These are phyloP conservation scores for Saccharomyces cerevisiae DNA, from an alignment of 805 yeast species.

Conservation along the genomic window DNA sequence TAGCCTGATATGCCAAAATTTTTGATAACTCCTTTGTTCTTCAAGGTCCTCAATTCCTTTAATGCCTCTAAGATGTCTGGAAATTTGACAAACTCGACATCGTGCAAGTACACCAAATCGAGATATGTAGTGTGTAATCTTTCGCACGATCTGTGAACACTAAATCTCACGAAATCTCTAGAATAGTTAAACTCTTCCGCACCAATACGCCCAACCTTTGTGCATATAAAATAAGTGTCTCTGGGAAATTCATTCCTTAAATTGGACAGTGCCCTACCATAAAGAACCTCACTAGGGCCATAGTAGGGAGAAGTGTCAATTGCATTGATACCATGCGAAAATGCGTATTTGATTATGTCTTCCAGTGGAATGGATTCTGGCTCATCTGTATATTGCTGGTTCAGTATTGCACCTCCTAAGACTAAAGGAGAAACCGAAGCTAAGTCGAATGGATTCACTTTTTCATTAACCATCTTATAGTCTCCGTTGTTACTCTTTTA, in stretches of 20 bases:
- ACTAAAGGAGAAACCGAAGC: constrained; percentile 32
- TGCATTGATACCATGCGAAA: constrained; percentile 61
- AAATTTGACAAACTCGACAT: constrained; percentile 68
- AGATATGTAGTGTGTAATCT: constrained; percentile 61
- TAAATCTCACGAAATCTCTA: constrained; percentile 46
- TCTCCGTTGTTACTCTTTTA: too few species aligned
- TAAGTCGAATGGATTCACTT: neutral
- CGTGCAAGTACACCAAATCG: constrained; percentile 82
- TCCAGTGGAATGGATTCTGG: constrained; percentile 53
- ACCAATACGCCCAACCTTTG: constrained; percentile 76
- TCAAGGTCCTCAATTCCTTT: constrained; percentile 47
- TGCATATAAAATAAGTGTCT: constrained; percentile 59
- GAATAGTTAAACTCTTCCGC: constrained; percentile 70
- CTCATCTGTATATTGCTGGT: constrained; percentile 65
- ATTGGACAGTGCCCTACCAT: constrained; percentile 56
- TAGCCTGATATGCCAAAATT: constrained; percentile 81
- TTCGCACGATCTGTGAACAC: constrained; percentile 58
- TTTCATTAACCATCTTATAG: neutral
- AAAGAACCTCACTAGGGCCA: constrained; percentile 72
- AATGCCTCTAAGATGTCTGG: constrained; percentile 55
- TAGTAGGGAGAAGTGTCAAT: constrained; percentile 91
- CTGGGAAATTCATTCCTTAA: constrained; percentile 39
- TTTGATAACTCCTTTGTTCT: constrained; percentile 52
- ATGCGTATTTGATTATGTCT: constrained; percentile 51
- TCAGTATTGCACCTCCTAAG: constrained; percentile 85